phyloP scores from a whole-genome alignment of 192 early-diverging fungal genomes.

The Backusella australiensis region DNA sequence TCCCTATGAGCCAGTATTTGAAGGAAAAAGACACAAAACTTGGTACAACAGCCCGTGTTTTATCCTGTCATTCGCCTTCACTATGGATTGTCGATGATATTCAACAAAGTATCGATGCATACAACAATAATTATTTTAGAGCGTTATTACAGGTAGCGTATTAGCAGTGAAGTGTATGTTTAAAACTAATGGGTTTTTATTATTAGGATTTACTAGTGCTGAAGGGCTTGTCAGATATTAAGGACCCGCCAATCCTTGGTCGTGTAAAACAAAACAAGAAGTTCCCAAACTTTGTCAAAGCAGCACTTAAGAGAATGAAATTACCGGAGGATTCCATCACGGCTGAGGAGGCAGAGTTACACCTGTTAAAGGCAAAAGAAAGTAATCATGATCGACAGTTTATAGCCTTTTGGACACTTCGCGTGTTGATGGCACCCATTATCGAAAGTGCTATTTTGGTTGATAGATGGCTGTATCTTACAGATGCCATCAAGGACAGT shows the following conservation, averaged over 20 bases:
- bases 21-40: constrained; percentile 32
- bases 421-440: constrained; percentile 67
- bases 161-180: background rate
- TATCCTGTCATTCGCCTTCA: constrained; percentile 78
- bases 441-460: constrained; percentile 78
- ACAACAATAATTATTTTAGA: constrained; percentile 70
- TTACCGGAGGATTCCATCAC: constrained; percentile 32
- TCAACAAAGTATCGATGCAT: constrained; percentile 54
- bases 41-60: constrained; percentile 62
- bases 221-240: background rate
- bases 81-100: constrained; percentile 64
- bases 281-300: constrained; percentile 18
- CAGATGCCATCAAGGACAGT: constrained; percentile 40
- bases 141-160: constrained; percentile 64
- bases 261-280: constrained; percentile 11
- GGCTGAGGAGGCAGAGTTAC: constrained; percentile 41
- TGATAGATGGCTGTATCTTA: constrained; percentile 70
- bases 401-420: constrained; percentile 80
- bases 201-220: constrained; percentile 5
- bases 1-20: constrained; percentile 42
- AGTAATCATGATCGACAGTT: constrained; percentile 53
- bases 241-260: background rate
- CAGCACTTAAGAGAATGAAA: constrained; percentile 47
- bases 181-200: background rate
- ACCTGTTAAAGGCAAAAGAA: constrained; percentile 37